Percentiles rank a stretch among this genome's conserved stretches.
Conservation (phyloP, 2,329 filamentous ascomycete species). For the Penicillium freii region DNA sequence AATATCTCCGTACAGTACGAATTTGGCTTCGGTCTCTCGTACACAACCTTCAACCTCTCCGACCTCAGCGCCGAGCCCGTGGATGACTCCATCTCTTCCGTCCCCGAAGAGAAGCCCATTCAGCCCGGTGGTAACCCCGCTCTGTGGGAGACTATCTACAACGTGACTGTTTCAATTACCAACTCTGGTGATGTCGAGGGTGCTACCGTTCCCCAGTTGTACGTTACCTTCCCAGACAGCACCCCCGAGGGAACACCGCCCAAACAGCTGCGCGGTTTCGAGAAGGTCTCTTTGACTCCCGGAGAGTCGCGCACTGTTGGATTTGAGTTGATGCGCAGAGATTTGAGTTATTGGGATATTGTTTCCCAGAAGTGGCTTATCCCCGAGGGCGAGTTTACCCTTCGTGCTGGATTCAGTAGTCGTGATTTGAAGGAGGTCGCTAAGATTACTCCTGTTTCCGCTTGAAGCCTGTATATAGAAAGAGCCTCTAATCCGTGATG, state of each 20-base stretch:
- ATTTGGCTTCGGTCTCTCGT: slow-evolving; percentile 64
- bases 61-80: slow-evolving; percentile 51
- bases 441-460: slow-evolving; percentile 1
- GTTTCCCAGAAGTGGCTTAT: slow-evolving; percentile 57
- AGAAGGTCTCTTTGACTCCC: slow-evolving; percentile 48
- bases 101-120: slow-evolving; percentile 8
- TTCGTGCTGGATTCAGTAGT: slow-evolving; percentile 19
- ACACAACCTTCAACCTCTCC: slow-evolving; percentile 65
- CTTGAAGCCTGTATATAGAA: background rate
- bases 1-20: slow-evolving; percentile 21
- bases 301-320: slow-evolving; percentile 46
- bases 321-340: slow-evolving; percentile 57
- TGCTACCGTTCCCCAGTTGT: slow-evolving; percentile 69
- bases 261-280: slow-evolving; percentile 61
- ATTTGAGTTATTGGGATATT: slow-evolving; percentile 65
- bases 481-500: background rate
- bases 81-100: slow-evolving; percentile 1
- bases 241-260: slow-evolving; percentile 34
- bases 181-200: slow-evolving; percentile 68
- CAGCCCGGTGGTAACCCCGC: slow-evolving; percentile 50
- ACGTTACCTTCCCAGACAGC: slow-evolving; percentile 24
- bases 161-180: slow-evolving; percentile 59
- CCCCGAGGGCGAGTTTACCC: slow-evolving; percentile 15
- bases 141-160: slow-evolving; percentile 25
- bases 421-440: slow-evolving; percentile 9